Base-by-base conservation (phyloP, 257 asterid genomes). In the Eucommia ulmoides region DNA sequence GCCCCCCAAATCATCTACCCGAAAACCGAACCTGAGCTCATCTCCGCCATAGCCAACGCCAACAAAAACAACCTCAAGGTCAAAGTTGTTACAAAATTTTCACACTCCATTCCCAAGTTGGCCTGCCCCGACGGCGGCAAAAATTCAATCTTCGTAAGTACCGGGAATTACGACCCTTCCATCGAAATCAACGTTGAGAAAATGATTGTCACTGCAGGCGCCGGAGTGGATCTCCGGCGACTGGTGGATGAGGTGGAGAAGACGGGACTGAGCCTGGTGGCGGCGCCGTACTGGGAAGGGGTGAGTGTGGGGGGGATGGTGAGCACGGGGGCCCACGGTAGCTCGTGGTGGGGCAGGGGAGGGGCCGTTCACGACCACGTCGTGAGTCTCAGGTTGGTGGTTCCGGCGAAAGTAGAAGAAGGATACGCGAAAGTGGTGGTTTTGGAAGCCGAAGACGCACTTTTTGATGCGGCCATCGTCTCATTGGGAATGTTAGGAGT, bases 261-360 rank as follows among this genome's bases (percentile, higher is more conserved):
- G 47, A 72, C 46, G 53, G 92, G 83, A 65, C 45, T 84, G 68
- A 79, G 95, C 56, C 55, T 83, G 63, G 93, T 55, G 79, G 89
- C 89, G 1, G 62, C 95, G 23, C 81, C 95, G 7, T 88, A 84
- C 33, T 88, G 94, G 94, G 95, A 84, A 58, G 95, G 97, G 7
- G 92, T 79, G 0, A 83, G 85, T 44, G 83, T 83, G 8, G 93
- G 71, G 9, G 97, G 95, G 21, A 19, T 67, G 38, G 73, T 81
- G 18, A 78, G 88, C 67, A 83, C 93, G 15, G 95, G 86, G 23
- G 80, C 97, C 0, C 94, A 88, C 74, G 97, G 97, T 15, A 88
- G 95, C 74, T 84, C 97, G 51, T 88, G 95, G 97, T 41, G 88
- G 85, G 97, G 93, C 7, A 64, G 46, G 9, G 97, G 97, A 12